A percentile compares a stretch with the other conserved stretches of the same genome.
Evolutionary conservation across 768 basidiomycete genomes (phyloP).

Genomic region (Rhizopogon rudus): DNA sequence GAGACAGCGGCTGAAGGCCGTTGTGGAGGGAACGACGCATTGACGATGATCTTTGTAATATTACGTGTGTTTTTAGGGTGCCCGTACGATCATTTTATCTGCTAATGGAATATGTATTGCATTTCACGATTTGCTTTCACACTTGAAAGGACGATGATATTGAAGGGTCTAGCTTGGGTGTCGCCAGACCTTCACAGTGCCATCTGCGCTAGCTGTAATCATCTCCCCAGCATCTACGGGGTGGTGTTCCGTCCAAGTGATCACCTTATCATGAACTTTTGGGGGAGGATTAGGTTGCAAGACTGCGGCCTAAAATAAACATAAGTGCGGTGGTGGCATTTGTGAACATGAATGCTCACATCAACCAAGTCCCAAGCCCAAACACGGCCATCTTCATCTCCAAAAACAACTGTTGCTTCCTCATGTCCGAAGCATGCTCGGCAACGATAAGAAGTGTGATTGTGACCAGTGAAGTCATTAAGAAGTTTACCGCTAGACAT

Average conservation of each 20-base stretch:
- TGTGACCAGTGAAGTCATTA: conserved; percentile 80
- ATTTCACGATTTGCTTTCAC: neutral
- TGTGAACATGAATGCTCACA: conserved; percentile 41
- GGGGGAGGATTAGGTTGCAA: conserved; percentile 71
- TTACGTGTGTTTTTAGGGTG: neutral
- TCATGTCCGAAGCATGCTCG: conserved; percentile 79
- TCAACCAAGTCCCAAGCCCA: conserved; percentile 95
- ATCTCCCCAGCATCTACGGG: conserved; percentile 78
- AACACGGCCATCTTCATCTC: conserved; percentile 85
- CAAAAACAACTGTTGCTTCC: conserved; percentile 78
- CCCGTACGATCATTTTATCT: neutral
- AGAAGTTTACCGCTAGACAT: conserved; percentile 74
- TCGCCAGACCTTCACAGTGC: conserved; percentile 87
- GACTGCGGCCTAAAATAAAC: conserved; percentile 52
- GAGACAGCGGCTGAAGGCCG: conserved; percentile 26
- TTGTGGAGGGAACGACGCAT: conserved; percentile 21
- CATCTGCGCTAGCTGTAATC: conserved; percentile 88
- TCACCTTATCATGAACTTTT: conserved; percentile 74
- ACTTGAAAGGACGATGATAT: too few species aligned
- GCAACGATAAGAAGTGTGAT: conserved; percentile 69
- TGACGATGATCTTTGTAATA: conserved; percentile 19
- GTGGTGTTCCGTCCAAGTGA: conserved; percentile 92
- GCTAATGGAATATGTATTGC: neutral
- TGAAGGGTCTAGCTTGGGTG: conserved; percentile 25
- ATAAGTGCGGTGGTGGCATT: neutral